phyloP scores from a whole-genome alignment of 1,284 basidiomycete species.

The Salmacisia buchloeana region DNA sequence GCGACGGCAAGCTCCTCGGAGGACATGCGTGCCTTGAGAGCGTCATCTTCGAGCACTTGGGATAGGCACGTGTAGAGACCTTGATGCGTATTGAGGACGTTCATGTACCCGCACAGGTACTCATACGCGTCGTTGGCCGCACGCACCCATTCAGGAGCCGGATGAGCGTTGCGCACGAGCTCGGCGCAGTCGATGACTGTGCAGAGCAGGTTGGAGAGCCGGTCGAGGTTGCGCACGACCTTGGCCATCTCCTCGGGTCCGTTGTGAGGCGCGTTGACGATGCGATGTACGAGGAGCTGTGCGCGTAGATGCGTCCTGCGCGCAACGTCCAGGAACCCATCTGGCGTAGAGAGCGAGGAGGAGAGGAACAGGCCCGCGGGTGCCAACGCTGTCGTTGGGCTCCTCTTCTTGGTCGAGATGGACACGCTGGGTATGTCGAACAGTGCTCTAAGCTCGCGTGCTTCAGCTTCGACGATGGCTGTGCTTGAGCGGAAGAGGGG shows the following conservation, averaged over 20 bases:
- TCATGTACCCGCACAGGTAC: conserved; percentile 92
- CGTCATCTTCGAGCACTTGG: conserved; percentile 48
- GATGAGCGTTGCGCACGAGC: conserved; percentile 85
- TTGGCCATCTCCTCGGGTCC: conserved; percentile 27
- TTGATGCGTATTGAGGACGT: conserved; percentile 90
- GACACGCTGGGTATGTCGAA: not conserved
- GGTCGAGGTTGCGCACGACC: conserved; percentile 60
- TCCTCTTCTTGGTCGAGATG: not conserved
- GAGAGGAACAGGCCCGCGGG: conserved; percentile 1
- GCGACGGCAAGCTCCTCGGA: conserved; percentile 61
- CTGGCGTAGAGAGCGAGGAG: not conserved
- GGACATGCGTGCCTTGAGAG: conserved; percentile 46
- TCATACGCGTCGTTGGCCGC: conserved; percentile 84
- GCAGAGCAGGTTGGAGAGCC: conserved; percentile 89
- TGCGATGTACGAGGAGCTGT: conserved; percentile 45
- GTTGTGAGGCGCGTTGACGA: conserved; percentile 26
- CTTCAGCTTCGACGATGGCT: not conserved
- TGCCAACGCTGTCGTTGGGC: not conserved
- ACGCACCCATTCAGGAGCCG: conserved; percentile 73
- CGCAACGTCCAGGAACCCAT: conserved; percentile 31
- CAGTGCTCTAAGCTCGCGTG: not conserved
- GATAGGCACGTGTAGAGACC: conserved; percentile 67
- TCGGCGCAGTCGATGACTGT: conserved; percentile 95
- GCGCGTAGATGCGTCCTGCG: conserved; percentile 39
- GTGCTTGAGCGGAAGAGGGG: conserved; percentile 5